Percentiles rank a stretch among this genome's conserved stretches.
Evolutionary conservation across 2,329 filamentous ascomycete genomes (phyloP).

Genomic region (Fulvia fulva): DNA sequence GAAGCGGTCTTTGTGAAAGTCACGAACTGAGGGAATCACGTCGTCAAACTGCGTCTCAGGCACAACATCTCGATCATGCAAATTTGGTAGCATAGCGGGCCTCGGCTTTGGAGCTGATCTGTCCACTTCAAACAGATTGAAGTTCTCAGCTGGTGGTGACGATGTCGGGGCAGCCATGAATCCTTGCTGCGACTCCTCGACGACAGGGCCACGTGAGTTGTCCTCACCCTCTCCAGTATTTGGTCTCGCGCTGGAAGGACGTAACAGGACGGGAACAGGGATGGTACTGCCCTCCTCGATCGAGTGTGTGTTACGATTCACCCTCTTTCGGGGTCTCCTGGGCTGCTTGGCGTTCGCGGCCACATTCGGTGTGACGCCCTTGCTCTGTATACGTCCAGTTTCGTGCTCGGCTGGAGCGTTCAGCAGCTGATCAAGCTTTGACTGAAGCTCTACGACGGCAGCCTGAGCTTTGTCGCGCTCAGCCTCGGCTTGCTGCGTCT

Average conservation of each 20-base stretch:
- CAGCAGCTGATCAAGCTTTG: not conserved
- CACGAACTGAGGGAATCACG: constrained; percentile 7
- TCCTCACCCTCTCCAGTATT: not conserved
- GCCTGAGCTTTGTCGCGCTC: constrained; percentile 9
- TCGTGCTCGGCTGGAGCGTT: not conserved
- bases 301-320: not conserved
- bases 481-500: constrained; percentile 1
- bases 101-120: not conserved
- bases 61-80: constrained; percentile 1
- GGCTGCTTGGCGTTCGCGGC: not conserved
- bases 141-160: not conserved
- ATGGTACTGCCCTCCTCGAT: not conserved
- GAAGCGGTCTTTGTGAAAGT: constrained; percentile 2
- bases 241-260: not conserved
- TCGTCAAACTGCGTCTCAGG: constrained; percentile 14
- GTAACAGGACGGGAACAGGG: not conserved
- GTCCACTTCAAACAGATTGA: not conserved
- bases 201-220: constrained; percentile 6
- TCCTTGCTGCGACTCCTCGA: constrained; percentile 16
- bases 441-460: not conserved
- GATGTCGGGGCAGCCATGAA: not conserved
- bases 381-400: no score
- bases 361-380: not conserved
- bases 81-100: not conserved
- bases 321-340: not conserved